Evolutionary conservation across 495 filamentous ascomycete species (phyloP).

Genomic region (Penicillium canescens): DNA sequence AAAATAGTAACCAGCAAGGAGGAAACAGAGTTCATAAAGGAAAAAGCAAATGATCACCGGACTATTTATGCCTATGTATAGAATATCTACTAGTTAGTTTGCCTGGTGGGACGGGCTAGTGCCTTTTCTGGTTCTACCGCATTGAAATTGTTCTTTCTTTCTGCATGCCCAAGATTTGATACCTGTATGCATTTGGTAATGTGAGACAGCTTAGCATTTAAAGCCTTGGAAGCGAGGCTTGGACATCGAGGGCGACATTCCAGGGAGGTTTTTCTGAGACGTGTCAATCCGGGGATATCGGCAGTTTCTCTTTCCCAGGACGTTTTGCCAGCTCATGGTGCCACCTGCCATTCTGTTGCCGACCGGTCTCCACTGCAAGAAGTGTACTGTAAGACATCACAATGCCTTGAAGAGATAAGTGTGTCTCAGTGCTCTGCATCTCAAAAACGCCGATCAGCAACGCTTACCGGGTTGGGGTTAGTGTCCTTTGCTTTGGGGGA

Average conservation of each 20-base stretch:
- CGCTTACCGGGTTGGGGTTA: slow-evolving; percentile 16
- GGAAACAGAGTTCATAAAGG: slow-evolving; percentile 8
- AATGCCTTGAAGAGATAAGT: neutral
- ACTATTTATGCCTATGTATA: slow-evolving; percentile 6
- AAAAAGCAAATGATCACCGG: slow-evolving; percentile 5
- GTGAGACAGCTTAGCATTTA: neutral
- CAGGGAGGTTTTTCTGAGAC: neutral
- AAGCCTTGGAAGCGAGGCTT: neutral
- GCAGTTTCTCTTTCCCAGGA: neutral
- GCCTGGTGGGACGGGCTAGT: slow-evolving; percentile 10
- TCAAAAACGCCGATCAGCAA: slow-evolving; percentile 13
- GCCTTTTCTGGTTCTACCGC: neutral
- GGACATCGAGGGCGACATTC: neutral
- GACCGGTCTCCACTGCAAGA: slow-evolving; percentile 1
- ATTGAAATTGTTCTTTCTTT: neutral
- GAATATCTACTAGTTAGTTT: slow-evolving; percentile 9
- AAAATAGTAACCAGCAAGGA: slow-evolving; percentile 11
- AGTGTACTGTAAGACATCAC: neutral
- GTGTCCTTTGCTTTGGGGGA: slow-evolving; percentile 3
- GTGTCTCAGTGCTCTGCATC: neutral
- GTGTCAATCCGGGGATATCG: slow-evolving; percentile 22
- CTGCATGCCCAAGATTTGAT: neutral
- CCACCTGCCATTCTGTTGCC: neutral
- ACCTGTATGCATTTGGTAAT: neutral
- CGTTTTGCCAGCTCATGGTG: neutral